Percentiles rank a stretch among this genome's conserved stretches.
Evolutionary conservation across 345 rosid genomes (phyloP).

Genomic region (Conringia planisiliqua): DNA sequence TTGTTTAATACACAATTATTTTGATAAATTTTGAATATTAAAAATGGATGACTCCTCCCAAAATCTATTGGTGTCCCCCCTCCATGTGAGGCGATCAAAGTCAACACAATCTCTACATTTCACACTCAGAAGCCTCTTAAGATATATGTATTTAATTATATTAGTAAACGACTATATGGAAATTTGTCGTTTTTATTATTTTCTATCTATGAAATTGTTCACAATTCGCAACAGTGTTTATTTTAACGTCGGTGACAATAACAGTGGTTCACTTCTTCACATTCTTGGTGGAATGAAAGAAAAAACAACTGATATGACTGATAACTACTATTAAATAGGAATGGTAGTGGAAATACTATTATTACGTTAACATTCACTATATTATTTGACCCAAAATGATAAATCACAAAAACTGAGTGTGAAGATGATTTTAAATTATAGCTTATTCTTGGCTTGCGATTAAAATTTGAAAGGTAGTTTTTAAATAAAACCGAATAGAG

Average conservation of each 20-base stretch:
- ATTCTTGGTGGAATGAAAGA: background rate
- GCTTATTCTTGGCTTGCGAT: too few relatives aligned
- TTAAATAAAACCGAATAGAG: too few relatives aligned
- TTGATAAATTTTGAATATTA: background rate
- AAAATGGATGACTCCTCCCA: background rate
- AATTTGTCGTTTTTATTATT: background rate
- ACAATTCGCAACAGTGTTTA: background rate
- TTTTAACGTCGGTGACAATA: slow-evolving; percentile 16
- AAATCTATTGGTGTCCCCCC: slow-evolving; percentile 21
- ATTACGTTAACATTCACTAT: background rate
- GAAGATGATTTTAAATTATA: too few relatives aligned
- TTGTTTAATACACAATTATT: background rate
- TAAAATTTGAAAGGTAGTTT: too few relatives aligned
- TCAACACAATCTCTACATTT: slow-evolving; percentile 21
- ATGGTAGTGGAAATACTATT: background rate
- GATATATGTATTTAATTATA: background rate
- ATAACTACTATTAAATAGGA: background rate
- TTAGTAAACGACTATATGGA: background rate
- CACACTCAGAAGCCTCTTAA: slow-evolving; percentile 3
- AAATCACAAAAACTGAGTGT: background rate
- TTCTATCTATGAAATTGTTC: background rate
- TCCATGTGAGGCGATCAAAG: slow-evolving; percentile 27
- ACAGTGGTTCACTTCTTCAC: background rate
- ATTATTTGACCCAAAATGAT: background rate
- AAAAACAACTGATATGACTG: slow-evolving; percentile 2